A percentile compares a stretch with the other conserved stretches of the same genome.
Evolutionary conservation across 257 asterid species (phyloP).

Genomic region (Jacaranda copaia): DNA sequence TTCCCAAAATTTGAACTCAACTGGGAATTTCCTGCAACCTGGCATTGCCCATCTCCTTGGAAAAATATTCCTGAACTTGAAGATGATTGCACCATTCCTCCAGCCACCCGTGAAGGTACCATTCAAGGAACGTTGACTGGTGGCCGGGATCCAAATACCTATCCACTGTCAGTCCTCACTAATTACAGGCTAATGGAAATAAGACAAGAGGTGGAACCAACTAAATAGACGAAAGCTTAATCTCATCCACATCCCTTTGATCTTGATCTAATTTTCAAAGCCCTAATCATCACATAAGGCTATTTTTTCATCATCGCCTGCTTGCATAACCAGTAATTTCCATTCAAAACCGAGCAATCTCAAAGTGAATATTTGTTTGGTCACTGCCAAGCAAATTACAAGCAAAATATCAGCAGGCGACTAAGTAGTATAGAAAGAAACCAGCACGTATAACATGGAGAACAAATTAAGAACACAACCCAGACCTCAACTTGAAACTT

Average conservation of each 20-base stretch:
- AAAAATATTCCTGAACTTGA: slow-evolving; percentile 83
- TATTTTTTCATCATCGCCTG: slow-evolving; percentile 28
- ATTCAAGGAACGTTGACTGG: slow-evolving; percentile 53
- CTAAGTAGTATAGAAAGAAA: neutral
- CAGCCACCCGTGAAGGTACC: slow-evolving; percentile 78
- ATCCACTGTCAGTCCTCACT: slow-evolving; percentile 44
- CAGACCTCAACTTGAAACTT: neutral
- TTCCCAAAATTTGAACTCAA: slow-evolving; percentile 75
- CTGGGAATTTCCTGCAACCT: slow-evolving; percentile 70
- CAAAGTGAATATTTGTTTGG: slow-evolving; percentile 18
- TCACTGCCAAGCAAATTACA: slow-evolving; percentile 33
- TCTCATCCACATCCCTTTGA: slow-evolving; percentile 10
- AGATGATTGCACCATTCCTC: slow-evolving; percentile 82
- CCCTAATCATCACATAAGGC: neutral
- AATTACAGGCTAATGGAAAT: neutral
- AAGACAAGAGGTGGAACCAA: slow-evolving; percentile 16
- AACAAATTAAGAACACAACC: neutral
- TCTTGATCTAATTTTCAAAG: neutral
- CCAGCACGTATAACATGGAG: neutral
- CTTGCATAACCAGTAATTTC: slow-evolving; percentile 13
- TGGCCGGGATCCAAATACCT: slow-evolving; percentile 49
- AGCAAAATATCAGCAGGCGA: slow-evolving; percentile 23
- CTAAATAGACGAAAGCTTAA: slow-evolving; percentile 8
- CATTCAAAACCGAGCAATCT: slow-evolving; percentile 12
- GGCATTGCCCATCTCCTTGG: slow-evolving; percentile 81